Evolutionary conservation across 768 basidiomycete species (phyloP).

Genomic region (Mycena indigotica): DNA sequence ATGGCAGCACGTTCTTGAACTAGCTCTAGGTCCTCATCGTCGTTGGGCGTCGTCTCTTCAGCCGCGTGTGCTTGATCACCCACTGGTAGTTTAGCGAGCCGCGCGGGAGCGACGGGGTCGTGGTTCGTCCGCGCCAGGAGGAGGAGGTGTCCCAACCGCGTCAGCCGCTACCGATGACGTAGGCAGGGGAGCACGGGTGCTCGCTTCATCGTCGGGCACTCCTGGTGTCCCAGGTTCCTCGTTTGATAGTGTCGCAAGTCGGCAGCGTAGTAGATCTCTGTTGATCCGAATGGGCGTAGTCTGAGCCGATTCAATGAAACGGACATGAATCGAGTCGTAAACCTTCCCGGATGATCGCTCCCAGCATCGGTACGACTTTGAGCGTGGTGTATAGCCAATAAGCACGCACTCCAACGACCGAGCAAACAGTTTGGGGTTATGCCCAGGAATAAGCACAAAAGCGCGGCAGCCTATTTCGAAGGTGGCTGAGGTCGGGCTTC

Average conservation of each 20-base stretch:
- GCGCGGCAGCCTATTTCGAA: slow-evolving; percentile 29
- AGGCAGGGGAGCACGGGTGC: no score
- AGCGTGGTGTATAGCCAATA: slow-evolving; percentile 26
- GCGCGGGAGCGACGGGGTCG: background rate
- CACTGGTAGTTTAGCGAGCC: background rate
- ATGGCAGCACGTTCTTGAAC: background rate
- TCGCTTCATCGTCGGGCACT: background rate
- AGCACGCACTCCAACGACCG: slow-evolving; percentile 25
- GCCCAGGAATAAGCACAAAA: slow-evolving; percentile 22
- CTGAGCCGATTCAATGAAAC: background rate
- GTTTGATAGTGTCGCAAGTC: background rate
- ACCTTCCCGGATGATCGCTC: slow-evolving; percentile 13
- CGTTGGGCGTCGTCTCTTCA: background rate
- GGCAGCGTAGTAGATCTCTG: background rate
- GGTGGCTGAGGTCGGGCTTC: slow-evolving; percentile 22
- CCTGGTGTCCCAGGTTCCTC: background rate
- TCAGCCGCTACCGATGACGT: background rate
- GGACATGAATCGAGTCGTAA: background rate
- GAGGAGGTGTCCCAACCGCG: background rate
- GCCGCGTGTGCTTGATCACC: background rate
- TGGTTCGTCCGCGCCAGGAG: background rate
- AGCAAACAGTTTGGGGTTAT: slow-evolving; percentile 25
- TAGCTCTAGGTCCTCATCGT: background rate
- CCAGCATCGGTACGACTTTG: slow-evolving; percentile 29
- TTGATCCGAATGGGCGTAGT: background rate